These are phyloP conservation scores for Nicotiana undulata DNA, from an alignment of 257 asterid species.

Conservation along the genomic window DNA sequence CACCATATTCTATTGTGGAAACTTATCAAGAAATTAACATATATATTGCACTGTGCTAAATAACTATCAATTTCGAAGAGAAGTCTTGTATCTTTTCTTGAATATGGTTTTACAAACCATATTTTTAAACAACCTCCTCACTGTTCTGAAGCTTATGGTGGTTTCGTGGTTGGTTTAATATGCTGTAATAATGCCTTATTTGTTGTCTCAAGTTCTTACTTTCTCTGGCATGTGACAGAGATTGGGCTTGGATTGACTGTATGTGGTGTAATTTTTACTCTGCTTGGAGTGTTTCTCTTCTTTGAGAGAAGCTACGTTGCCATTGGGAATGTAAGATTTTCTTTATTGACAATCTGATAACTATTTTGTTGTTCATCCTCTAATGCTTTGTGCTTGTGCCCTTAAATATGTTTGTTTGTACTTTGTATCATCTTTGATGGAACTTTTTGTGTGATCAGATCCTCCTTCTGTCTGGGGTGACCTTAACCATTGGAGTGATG, in stretches of 20 bases:
- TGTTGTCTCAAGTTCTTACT: neutral
- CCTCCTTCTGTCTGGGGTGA: slow-evolving; percentile 32
- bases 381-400: neutral
- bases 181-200: neutral
- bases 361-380: neutral
- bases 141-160: neutral
- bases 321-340: slow-evolving; percentile 34
- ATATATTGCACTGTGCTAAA: neutral
- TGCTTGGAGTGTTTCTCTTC: slow-evolving; percentile 24
- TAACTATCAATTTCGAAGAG: no score
- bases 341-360: neutral
- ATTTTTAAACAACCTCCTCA: neutral
- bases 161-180: neutral
- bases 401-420: neutral
- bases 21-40: neutral
- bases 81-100: neutral
- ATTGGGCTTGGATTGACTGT: slow-evolving; percentile 35
- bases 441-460: slow-evolving; percentile 20
- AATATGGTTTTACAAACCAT: neutral
- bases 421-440: neutral
- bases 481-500: slow-evolving; percentile 25
- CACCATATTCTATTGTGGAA: neutral
- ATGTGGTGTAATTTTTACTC: slow-evolving; percentile 24
- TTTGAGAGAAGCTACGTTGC: slow-evolving; percentile 25
- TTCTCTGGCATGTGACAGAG: slow-evolving; percentile 15